Conservation (phyloP, 2,329 filamentous ascomycete species). For the Penicillium sp. region DNA sequence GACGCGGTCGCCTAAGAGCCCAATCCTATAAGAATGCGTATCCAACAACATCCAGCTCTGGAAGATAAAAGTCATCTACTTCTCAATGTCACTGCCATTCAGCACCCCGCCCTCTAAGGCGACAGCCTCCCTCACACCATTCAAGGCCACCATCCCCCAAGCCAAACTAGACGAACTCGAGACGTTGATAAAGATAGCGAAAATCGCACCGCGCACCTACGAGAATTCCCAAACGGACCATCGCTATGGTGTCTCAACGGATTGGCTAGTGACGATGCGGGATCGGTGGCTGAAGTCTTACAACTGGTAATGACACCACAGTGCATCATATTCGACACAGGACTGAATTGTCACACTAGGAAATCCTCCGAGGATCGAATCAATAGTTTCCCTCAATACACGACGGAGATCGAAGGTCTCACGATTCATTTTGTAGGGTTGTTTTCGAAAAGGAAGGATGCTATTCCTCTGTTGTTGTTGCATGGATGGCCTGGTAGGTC, state of each 20-base stretch:
- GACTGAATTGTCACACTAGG: slow-evolving; percentile 14
- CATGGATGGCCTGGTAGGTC: slow-evolving; percentile 37
- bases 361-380: slow-evolving; percentile 40
- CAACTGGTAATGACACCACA: slow-evolving; percentile 45
- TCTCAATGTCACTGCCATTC: slow-evolving; percentile 25
- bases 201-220: slow-evolving; percentile 48
- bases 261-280: slow-evolving; percentile 47
- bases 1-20: not conserved
- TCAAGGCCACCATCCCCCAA: slow-evolving; percentile 44
- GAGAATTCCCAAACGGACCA: slow-evolving; percentile 47
- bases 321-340: slow-evolving; percentile 17
- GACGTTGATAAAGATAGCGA: slow-evolving; percentile 47
- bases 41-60: not conserved
- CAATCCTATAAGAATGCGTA: not conserved
- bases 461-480: slow-evolving; percentile 47
- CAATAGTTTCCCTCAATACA: slow-evolving; percentile 53
- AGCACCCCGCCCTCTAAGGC: slow-evolving; percentile 34
- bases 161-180: slow-evolving; percentile 46
- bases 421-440: slow-evolving; percentile 50
- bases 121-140: slow-evolving; percentile 39
- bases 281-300: slow-evolving; percentile 45
- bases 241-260: slow-evolving; percentile 45
- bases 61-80: not conserved
- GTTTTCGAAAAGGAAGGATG: slow-evolving; percentile 46
- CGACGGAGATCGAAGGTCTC: slow-evolving; percentile 40